Conservation (phyloP, 2,329 filamentous ascomycete species). For the Venturia nashicola region DNA sequence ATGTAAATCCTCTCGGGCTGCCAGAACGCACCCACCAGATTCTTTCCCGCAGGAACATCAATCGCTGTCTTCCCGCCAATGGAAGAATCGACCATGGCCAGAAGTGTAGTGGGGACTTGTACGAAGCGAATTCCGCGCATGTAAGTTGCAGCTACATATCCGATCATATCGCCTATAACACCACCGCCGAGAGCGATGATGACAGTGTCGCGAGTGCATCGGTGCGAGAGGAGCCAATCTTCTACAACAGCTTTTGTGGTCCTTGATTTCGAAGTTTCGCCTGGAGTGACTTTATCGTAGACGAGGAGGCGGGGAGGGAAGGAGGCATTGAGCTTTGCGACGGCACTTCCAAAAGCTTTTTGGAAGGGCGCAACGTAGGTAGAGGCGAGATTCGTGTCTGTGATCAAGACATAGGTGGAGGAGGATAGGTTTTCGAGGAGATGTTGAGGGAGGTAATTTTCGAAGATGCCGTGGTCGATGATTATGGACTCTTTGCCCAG, state of each 20-base stretch:
- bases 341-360: slow-evolving; percentile 45
- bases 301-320: slow-evolving; percentile 57
- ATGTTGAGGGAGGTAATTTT: slow-evolving; percentile 67
- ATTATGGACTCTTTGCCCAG: slow-evolving; percentile 83
- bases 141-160: slow-evolving; percentile 94
- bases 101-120: slow-evolving; percentile 86
- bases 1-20: slow-evolving; percentile 91
- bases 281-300: slow-evolving; percentile 78
- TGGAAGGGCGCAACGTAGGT: slow-evolving; percentile 72
- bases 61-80: slow-evolving; percentile 98
- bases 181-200: slow-evolving; percentile 90
- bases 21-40: slow-evolving; percentile 92
- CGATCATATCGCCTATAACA: slow-evolving; percentile 96
- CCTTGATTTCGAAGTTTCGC: slow-evolving; percentile 85
- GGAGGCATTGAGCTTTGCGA: slow-evolving; percentile 29
- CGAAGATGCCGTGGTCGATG: slow-evolving; percentile 85
- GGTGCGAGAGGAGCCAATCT: slow-evolving; percentile 87
- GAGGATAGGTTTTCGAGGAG: slow-evolving; percentile 65
- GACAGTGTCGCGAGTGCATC: slow-evolving; percentile 90
- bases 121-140: slow-evolving; percentile 96
- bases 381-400: slow-evolving; percentile 80
- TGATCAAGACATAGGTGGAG: slow-evolving; percentile 91
- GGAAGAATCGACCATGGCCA: slow-evolving; percentile 97
- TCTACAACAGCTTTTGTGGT: slow-evolving; percentile 92
- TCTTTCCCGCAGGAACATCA: slow-evolving; percentile 91